phyloP scores from a whole-genome alignment of 2,329 filamentous ascomycete genomes.

The Exophiala sideris region DNA sequence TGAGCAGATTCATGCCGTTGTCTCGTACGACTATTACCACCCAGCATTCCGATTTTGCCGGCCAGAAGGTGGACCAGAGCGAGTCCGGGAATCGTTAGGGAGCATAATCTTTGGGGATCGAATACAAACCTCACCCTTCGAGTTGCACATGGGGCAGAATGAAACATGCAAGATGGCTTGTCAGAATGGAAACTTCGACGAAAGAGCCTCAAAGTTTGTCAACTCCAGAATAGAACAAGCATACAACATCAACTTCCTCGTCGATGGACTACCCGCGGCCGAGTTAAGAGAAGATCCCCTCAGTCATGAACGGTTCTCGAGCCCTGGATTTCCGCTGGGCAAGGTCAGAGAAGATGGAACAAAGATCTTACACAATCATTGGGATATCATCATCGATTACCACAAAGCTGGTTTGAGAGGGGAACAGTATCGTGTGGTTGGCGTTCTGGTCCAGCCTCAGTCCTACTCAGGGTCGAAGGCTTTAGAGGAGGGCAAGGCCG shows the following conservation, averaged over 20 bases:
- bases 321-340: constrained; percentile 83
- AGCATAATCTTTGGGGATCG: constrained; percentile 97
- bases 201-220: constrained; percentile 70
- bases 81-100: constrained; percentile 83
- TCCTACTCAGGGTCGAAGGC: constrained; percentile 50
- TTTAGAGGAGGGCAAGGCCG: constrained; percentile 53
- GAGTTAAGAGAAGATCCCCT: constrained; percentile 75
- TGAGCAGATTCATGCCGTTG: constrained; percentile 80
- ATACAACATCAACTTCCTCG: constrained; percentile 92
- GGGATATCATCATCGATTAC: constrained; percentile 90
- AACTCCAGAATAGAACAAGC: constrained; percentile 78
- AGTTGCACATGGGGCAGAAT: constrained; percentile 80
- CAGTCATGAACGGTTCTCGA: constrained; percentile 78
- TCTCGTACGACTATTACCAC: constrained; percentile 96
- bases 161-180: constrained; percentile 85
- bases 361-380: constrained; percentile 83
- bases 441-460: constrained; percentile 79
- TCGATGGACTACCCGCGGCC: constrained; percentile 89
- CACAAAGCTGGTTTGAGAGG: constrained; percentile 64
- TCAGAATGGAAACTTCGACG: constrained; percentile 61
- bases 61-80: constrained; percentile 70
- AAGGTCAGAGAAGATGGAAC: constrained; percentile 51
- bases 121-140: constrained; percentile 93
- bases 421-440: constrained; percentile 80
- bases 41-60: constrained; percentile 82